phyloP scores from a whole-genome alignment of 768 basidiomycete genomes.

The Lentinula edodes region DNA sequence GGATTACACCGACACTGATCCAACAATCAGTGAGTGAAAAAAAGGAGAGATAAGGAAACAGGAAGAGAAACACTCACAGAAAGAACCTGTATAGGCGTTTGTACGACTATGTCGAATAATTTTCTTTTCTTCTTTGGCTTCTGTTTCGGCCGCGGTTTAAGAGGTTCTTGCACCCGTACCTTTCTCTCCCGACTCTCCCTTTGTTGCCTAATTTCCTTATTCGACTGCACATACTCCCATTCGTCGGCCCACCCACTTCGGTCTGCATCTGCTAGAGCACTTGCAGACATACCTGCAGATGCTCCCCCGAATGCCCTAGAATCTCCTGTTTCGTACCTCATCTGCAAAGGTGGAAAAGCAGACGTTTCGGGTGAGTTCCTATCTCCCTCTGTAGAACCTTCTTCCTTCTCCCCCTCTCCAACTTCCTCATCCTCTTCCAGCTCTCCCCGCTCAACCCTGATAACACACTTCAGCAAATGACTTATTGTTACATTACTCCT shows the following conservation, averaged over 20 bases:
- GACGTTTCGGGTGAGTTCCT: neutral
- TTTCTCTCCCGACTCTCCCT: neutral
- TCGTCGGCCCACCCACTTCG: slow-evolving; percentile 1
- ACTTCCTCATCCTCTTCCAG: slow-evolving; percentile 49
- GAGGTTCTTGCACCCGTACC: neutral
- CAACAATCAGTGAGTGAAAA: neutral
- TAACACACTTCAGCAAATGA: slow-evolving; percentile 76
- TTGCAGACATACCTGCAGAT: neutral
- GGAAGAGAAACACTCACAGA: slow-evolving; percentile 50
- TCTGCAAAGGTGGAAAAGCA: neutral
- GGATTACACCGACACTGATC: slow-evolving; percentile 75
- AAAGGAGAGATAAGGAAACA: neutral
- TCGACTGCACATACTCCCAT: neutral
- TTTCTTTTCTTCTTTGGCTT: slow-evolving; percentile 74
- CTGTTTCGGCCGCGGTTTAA: slow-evolving; percentile 37
- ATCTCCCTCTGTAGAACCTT: neutral
- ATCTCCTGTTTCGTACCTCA: neutral
- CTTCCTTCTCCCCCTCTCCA: neutral
- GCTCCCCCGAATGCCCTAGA: neutral
- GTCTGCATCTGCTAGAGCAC: neutral
- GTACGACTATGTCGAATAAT: slow-evolving; percentile 82
- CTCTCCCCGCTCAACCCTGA: slow-evolving; percentile 63
- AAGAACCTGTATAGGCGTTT: slow-evolving; percentile 81
- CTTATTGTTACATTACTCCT: slow-evolving; percentile 67
- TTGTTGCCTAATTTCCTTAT: neutral